phyloP scores from a whole-genome alignment of 73 alveolate genomes.

The Paramecium tetraurelia region DNA sequence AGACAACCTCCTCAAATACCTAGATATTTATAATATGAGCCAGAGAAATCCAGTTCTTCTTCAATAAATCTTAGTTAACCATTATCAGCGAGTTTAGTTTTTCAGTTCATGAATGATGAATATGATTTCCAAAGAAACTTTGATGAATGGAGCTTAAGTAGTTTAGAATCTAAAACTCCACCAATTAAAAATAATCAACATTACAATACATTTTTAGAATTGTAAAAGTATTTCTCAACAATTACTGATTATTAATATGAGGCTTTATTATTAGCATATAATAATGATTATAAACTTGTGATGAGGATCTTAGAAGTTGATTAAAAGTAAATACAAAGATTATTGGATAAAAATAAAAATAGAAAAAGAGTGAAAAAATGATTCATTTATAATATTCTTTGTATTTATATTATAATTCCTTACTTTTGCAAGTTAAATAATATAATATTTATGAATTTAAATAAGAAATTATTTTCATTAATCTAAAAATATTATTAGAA shows the following conservation, averaged over 20 bases:
- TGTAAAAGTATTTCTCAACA: neutral
- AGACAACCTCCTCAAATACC: neutral
- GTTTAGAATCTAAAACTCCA: conserved; percentile 1
- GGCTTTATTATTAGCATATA: neutral
- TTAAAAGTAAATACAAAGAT: neutral
- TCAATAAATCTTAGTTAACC: neutral
- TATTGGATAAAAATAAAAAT: neutral
- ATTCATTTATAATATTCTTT: neutral
- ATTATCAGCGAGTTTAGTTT: neutral
- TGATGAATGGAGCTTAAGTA: conserved; percentile 3
- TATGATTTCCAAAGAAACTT: neutral
- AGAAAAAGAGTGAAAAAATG: neutral
- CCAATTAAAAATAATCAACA: neutral
- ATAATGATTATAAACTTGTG: neutral
- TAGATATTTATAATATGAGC: neutral
- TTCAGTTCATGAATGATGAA: neutral
- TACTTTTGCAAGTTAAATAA: neutral
- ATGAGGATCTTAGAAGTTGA: neutral
- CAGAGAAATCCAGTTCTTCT: neutral
- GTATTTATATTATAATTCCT: neutral
- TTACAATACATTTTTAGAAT: neutral
- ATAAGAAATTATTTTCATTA: no score
- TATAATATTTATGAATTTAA: no score
- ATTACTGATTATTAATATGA: neutral
- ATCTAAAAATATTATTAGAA: neutral